Evolutionary conservation across 345 rosid species (phyloP), one percentile per base, ranked within the genome.

Genomic region (Eucalyptus regnans): DNA sequence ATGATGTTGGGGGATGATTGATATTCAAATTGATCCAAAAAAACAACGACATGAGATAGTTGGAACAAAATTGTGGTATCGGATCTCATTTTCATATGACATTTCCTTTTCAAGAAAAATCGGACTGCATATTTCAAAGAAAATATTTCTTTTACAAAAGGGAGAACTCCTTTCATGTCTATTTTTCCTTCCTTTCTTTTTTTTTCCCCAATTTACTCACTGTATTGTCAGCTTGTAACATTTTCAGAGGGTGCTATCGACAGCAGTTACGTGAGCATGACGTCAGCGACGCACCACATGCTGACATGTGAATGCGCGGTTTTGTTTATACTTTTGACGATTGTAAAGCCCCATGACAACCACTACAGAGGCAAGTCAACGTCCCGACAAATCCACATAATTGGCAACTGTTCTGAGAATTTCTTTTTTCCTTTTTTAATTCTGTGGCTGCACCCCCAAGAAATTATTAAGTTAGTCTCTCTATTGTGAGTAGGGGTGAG

Each of bases 1-100:
- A 16, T 68, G 12, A 31, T 20, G 10, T 52, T 0, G 10, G 25
- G 50, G 10, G 10, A 52, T 52, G 81, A 37, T 37, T 4, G 4
- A 18, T 5, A 71, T 37, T 18, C 27, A 0, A 33, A 33, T 9
- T 52, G 10, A 0, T 8, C 23, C 10, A 0, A 8, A 52, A 52
- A 52, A 52, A 20, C 2, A 18, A 52, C 1, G 2, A 52, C 10
- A 8, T 0, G 22, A 18, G 2, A 7, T 52, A 56, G 29, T 71
- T 5, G 4, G 2, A 71, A 33, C 4, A 33, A 16, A 33, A 17
- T 7, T 5, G 12, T 33, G 9, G 9, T 71, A 4, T 18, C 2
- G 7, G 2, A 33, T 33, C 7, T 71, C 25, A 71, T 71, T 71
- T 9, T 1, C 7, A 41, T 41, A 6, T 76, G 8, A 13, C 8